Conservation (phyloP, 176 grass and related monocot genomes). For the Poa pratensis region DNA sequence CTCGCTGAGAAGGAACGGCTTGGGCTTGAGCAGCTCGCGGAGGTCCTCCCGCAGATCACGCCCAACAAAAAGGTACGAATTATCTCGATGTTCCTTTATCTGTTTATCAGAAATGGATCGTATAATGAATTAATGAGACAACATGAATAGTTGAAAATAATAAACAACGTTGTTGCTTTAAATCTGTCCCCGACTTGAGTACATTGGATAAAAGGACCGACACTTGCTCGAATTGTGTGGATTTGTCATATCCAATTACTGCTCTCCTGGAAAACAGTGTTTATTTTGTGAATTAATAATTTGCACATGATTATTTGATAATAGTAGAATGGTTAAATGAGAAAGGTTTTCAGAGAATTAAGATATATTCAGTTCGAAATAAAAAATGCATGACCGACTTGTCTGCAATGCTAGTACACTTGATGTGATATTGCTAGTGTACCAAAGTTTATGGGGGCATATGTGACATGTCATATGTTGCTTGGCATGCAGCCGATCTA, state of each 20-base stretch:
- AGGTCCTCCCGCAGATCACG: constrained; percentile 26
- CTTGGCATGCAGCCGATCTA: neutral
- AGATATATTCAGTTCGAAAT: no score
- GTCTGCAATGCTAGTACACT: neutral
- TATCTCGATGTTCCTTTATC: neutral
- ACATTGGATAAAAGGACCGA: neutral
- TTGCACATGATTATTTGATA: neutral
- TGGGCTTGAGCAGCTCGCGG: neutral
- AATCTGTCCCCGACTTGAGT: neutral
- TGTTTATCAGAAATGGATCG: neutral
- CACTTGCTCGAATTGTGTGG: neutral
- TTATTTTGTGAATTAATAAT: neutral
- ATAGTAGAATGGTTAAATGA: neutral
- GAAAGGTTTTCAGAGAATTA: neutral
- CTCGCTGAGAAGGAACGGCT: constrained; percentile 48
- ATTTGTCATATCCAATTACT: neutral
- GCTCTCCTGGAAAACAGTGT: neutral
- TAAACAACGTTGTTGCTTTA: neutral
- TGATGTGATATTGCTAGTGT: neutral
- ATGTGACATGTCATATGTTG: neutral
- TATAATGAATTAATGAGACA: neutral
- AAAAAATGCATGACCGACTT: no score
- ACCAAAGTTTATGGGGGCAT: neutral
- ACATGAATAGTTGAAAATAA: neutral
- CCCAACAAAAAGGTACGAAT: constrained; percentile 46